Evolutionary conservation across 345 rosid species (phyloP).

Genomic region (Rhodomyrtus tomentosa): DNA sequence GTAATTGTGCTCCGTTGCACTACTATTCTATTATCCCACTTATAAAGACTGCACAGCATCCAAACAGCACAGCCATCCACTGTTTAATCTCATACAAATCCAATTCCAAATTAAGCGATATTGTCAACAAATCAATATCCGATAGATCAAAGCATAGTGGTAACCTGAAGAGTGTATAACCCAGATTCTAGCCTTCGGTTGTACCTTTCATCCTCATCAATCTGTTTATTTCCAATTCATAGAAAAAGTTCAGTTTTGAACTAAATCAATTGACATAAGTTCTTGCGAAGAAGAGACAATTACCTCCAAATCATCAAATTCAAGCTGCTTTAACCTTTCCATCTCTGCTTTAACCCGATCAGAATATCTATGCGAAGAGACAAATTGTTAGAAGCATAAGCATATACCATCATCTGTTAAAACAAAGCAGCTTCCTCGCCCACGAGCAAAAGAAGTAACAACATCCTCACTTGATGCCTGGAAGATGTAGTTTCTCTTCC

Average conservation of each 20-base stretch:
- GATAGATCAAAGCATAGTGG: neutral
- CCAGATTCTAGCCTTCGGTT: constrained; percentile 83
- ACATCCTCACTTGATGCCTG: neutral
- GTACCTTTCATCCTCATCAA: constrained; percentile 89
- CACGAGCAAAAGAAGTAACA: neutral
- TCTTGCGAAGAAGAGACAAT: neutral
- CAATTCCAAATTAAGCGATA: neutral
- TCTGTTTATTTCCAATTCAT: constrained; percentile 21
- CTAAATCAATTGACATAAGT: neutral
- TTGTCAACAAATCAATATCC: neutral
- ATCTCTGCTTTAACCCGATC: constrained; percentile 74
- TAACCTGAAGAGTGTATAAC: constrained; percentile 92
- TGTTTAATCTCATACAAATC: neutral
- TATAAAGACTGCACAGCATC: neutral
- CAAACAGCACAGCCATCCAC: neutral
- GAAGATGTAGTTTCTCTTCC: neutral
- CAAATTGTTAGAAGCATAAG: neutral
- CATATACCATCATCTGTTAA: neutral
- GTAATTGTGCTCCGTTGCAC: neutral
- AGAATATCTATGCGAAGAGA: constrained; percentile 39
- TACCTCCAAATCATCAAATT: constrained; percentile 91
- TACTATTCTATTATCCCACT: neutral
- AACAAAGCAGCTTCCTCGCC: neutral
- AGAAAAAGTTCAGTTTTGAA: neutral
- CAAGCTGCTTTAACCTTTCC: constrained; percentile 53